Evolutionary conservation across 768 basidiomycete species (phyloP).

Genomic region (Boletus insuetus): DNA sequence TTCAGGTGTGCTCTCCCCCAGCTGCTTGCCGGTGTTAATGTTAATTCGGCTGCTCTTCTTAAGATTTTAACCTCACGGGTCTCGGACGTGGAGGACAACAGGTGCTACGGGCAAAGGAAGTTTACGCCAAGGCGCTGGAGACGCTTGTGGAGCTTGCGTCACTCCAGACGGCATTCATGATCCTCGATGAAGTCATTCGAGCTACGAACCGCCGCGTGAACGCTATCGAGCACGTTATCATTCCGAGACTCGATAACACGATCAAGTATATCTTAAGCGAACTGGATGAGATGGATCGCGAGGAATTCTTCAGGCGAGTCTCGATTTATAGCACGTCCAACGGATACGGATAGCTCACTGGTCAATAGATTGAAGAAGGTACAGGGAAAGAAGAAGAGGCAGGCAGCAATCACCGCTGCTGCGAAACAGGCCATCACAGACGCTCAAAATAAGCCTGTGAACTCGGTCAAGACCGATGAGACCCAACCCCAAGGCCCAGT

Average conservation of each 20-base stretch:
- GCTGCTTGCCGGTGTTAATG: not conserved
- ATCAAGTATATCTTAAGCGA: slow-evolving; percentile 98
- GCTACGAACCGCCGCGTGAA: slow-evolving; percentile 99
- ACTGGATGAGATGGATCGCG: slow-evolving; percentile 97
- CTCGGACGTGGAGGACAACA: slow-evolving; percentile 97
- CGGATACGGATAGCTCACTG: slow-evolving; percentile 1
- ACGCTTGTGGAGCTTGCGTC: slow-evolving; percentile 97
- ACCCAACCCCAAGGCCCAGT: slow-evolving; percentile 8
- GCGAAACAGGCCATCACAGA: slow-evolving; percentile 14
- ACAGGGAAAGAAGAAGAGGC: slow-evolving; percentile 94
- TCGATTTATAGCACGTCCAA: not conserved
- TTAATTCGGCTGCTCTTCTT: not conserved
- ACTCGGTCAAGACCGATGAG: not conserved
- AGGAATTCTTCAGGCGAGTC: slow-evolving; percentile 84
- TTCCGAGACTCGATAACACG: slow-evolving; percentile 93
- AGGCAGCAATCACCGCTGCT: slow-evolving; percentile 47
- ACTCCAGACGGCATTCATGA: slow-evolving; percentile 95
- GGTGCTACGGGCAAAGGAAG: slow-evolving; percentile 90
- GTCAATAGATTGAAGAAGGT: slow-evolving; percentile 84
- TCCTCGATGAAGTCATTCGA: slow-evolving; percentile 97
- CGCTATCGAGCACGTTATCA: slow-evolving; percentile 96
- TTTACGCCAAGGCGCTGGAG: slow-evolving; percentile 96
- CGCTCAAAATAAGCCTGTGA: slow-evolving; percentile 5
- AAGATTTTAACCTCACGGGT: slow-evolving; percentile 97
- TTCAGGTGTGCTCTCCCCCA: slow-evolving; percentile 52